These are phyloP conservation scores for Rhytidiadelphus loreus DNA, from an alignment of 225 moss, liverwort and hornwort genomes.

Conservation along the genomic window DNA sequence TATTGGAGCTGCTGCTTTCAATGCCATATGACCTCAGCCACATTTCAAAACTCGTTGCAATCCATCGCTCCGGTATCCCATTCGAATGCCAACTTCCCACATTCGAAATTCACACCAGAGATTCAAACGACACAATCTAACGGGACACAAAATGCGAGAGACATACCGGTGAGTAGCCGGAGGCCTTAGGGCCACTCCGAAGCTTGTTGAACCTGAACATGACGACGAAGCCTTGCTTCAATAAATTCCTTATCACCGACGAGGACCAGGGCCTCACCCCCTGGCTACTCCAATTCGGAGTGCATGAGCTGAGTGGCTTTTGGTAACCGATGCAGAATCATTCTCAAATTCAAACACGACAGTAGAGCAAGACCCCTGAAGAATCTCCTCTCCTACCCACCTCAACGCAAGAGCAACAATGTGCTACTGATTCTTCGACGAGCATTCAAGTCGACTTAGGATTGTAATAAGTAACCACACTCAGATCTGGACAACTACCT, in stretches of 20 bases:
- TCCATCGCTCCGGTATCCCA: not conserved
- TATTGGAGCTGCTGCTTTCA: not conserved
- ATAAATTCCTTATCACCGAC: not conserved
- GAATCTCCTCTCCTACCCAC: not conserved
- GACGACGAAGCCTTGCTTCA: not conserved
- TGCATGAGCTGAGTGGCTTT: not conserved
- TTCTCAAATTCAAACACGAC: not conserved
- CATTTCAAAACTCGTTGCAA: not conserved
- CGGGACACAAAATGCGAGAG: not conserved
- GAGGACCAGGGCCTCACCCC: not conserved
- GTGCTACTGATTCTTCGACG: not conserved
- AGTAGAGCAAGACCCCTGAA: not conserved
- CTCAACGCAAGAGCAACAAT: not conserved
- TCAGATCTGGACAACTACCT: not conserved
- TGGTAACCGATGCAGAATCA: not conserved
- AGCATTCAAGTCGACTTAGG: not conserved
- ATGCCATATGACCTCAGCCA: not conserved
- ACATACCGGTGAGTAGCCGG: not conserved
- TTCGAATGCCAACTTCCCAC: not conserved
- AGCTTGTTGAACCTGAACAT: slow-evolving; percentile 18
- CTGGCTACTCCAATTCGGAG: not conserved
- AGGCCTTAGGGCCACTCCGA: not conserved
- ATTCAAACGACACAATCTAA: not conserved
- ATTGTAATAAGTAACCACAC: not conserved
- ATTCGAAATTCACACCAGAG: not conserved